Base-by-base conservation (phyloP, 495 filamentous ascomycete genomes). In the Penicillium soppii region DNA sequence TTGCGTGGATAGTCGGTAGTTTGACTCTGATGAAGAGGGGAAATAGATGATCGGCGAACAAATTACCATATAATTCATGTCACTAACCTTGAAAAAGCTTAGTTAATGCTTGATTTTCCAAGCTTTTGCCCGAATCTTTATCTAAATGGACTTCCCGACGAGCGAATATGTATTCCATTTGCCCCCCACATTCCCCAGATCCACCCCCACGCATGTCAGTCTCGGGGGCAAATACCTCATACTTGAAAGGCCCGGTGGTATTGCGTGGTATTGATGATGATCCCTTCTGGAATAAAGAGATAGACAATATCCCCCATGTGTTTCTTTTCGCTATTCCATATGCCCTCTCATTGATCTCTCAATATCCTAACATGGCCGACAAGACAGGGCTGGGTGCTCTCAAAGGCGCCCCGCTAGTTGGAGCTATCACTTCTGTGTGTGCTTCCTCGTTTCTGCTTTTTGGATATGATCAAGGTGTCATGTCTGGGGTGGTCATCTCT, bases 391-490 rank as follows among this genome's bases (percentile, higher is more conserved):
- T 59, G 3, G 25, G 26, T 15, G 30, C 37, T n/a, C 58, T 61
- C 12, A 44, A 35, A 17, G 56, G 56, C 1, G 30, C 50, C 5
- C 40, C 52, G 4, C 51, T 69, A 12, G 56, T 69, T 32, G 57
- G 43, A 2, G 47, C 58, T 26, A 69, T 69, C 43, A 67, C 62
- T 1, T 52, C 59, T 17, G 64, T 64, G 12, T 69, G 61, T 43
- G 53, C 56, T 8, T 49, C 61, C 1, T 43, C 57, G 13, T 67
- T 67, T 49, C 36, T 69, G 22, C 49, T 69, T 13, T 69, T 69
- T 41, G 66, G 66, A 7, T 69, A 69, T 38, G 64, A 69, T 47
- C 64, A 65, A 50, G 66, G 66, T 38, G 66, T 69, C 41, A 65
- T 69, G 54, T 65, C 61, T 4, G 64, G 66, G 1, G 56, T 59